These are phyloP conservation scores for Claviceps sp. DNA, from an alignment of 2,329 filamentous ascomycete species.

Conservation along the genomic window DNA sequence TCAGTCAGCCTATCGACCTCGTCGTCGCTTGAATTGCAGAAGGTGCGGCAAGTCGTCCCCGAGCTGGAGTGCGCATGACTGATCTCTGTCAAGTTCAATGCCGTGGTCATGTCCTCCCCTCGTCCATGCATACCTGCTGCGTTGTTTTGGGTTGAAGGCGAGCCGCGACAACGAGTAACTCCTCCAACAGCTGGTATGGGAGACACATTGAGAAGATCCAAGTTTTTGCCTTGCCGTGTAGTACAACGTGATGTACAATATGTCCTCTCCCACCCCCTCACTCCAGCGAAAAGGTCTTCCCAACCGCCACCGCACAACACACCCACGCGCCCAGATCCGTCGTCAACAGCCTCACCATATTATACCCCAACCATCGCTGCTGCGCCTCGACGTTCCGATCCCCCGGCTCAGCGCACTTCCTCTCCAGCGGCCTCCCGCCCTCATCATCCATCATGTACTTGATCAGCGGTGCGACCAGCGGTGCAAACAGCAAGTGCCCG, in stretches of 20 bases:
- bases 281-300: slow-evolving; percentile 5
- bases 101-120: no score
- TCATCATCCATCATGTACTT: slow-evolving; percentile 16
- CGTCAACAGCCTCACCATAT: slow-evolving; percentile 18
- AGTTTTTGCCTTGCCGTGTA: no score
- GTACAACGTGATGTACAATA: neutral
- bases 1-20: no score
- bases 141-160: no score
- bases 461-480: slow-evolving; percentile 19
- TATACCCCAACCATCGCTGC: slow-evolving; percentile 19
- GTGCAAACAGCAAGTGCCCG: slow-evolving; percentile 21
- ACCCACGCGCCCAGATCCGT: slow-evolving; percentile 21
- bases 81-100: no score
- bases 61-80: no score
- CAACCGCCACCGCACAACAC: slow-evolving; percentile 16
- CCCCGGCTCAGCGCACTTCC: slow-evolving; percentile 7
- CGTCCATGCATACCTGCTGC: no score
- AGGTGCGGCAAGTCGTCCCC: no score
- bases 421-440: slow-evolving; percentile 6
- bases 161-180: no score
- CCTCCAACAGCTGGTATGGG: no score
- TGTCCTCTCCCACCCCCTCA: neutral
- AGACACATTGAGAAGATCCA: no score
- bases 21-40: no score
- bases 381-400: slow-evolving; percentile 17